A percentile compares a stretch with the other conserved stretches of the same genome.
phyloP scores from a whole-genome alignment of 805 yeast genomes.

The Kazachstania taianensis region DNA sequence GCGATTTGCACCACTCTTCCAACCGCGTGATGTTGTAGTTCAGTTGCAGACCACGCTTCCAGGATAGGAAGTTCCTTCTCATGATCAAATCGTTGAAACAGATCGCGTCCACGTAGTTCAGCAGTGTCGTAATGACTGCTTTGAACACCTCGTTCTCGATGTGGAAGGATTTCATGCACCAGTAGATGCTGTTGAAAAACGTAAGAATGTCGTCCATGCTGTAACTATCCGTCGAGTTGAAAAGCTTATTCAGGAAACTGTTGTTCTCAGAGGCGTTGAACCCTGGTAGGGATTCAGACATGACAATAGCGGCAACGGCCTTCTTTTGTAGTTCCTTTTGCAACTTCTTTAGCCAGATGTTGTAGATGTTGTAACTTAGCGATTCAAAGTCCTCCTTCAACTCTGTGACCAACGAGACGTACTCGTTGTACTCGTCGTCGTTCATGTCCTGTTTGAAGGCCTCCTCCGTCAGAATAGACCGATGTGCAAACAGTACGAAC shows the following conservation, averaged over 20 bases:
- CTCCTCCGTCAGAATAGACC: constrained; percentile 80
- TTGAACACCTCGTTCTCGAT: constrained; percentile 77
- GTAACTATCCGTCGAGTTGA: constrained; percentile 58
- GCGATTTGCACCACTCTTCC: constrained; percentile 97
- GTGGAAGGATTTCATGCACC: constrained; percentile 87
- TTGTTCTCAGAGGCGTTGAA: constrained; percentile 76
- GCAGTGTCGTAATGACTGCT: constrained; percentile 72
- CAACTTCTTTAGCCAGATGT: constrained; percentile 94
- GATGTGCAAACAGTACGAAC: constrained; percentile 88
- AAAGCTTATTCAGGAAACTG: constrained; percentile 76
- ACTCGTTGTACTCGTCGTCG: constrained; percentile 81
- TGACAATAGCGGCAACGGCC: constrained; percentile 88
- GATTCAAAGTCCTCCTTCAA: constrained; percentile 92
- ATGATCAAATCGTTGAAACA: constrained; percentile 92
- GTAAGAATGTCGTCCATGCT: constrained; percentile 92
- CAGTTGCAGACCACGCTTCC: constrained; percentile 97
- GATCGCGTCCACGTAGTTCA: constrained; percentile 79
- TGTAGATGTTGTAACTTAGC: constrained; percentile 85
- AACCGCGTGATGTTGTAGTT: constrained; percentile 92
- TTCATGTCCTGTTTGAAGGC: constrained; percentile 74
- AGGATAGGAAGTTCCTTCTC: constrained; percentile 88
- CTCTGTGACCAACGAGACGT: constrained; percentile 77
- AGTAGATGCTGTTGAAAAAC: constrained; percentile 79
- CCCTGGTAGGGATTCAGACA: constrained; percentile 93
- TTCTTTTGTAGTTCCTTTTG: constrained; percentile 84